Conservation (phyloP, 1,284 basidiomycete genomes). For the Vanrija sp. region DNA sequence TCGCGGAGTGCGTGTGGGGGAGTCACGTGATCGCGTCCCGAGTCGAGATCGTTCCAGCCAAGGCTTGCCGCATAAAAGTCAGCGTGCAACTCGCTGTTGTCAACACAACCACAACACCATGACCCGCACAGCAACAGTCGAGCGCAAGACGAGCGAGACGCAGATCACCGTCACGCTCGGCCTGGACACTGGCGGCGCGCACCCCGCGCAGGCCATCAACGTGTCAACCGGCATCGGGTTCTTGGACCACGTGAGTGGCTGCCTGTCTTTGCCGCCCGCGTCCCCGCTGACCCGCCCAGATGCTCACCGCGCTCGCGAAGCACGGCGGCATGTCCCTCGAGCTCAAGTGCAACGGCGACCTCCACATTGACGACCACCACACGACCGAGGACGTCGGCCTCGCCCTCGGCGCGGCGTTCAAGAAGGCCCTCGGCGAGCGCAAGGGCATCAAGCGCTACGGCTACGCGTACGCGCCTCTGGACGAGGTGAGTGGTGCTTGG, state of each 20-base stretch:
- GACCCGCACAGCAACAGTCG: conserved; percentile 62
- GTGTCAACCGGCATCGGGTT: conserved; percentile 96
- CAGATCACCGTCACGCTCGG: conserved; percentile 75
- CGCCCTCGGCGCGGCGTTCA: conserved; percentile 90
- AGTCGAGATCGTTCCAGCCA: not conserved
- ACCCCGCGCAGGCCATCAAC: conserved; percentile 68
- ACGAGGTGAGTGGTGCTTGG: conserved; percentile 67
- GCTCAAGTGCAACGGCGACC: conserved; percentile 88
- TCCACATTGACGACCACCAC: conserved; percentile 99
- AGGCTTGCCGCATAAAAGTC: not conserved
- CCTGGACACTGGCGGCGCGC: conserved; percentile 73
- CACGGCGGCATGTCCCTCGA: conserved; percentile 87
- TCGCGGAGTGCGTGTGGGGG: not conserved
- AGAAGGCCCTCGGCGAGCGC: conserved; percentile 89
- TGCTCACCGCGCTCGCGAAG: conserved; percentile 92
- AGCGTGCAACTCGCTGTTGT: not conserved
- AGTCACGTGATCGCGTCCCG: not conserved
- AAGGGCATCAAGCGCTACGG: conserved; percentile 94
- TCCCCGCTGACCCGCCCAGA: conserved; percentile 55
- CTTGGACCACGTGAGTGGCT: conserved; percentile 79
- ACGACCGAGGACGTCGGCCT: conserved; percentile 96
- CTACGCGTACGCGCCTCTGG: conserved; percentile 92
- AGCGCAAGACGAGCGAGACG: conserved; percentile 90
- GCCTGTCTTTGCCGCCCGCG: no score
- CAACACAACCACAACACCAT: conserved; percentile 18